These are phyloP conservation scores for Codiaeum variegatum DNA, from an alignment of 441 rosid genomes.

Conservation along the genomic window DNA sequence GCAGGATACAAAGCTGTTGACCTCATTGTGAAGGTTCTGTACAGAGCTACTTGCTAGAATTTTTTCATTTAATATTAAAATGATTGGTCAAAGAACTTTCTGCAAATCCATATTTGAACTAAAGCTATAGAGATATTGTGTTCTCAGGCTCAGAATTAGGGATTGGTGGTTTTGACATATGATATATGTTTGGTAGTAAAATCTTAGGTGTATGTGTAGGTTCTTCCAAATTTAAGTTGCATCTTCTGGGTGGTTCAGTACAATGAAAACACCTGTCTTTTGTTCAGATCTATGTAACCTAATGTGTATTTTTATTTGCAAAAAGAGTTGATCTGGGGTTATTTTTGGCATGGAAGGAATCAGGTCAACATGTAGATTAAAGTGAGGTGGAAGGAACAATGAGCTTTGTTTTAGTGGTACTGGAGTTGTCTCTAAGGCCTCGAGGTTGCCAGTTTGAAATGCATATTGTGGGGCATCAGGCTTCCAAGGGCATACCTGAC, in stretches of 20 bases:
- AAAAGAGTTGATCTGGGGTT: background rate
- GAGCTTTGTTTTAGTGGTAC: too few relatives aligned
- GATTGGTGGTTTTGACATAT: background rate
- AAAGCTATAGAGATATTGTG: background rate
- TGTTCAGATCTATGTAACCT: background rate
- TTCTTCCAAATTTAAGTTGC: background rate
- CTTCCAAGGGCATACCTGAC: too few relatives aligned
- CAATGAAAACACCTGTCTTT: background rate
- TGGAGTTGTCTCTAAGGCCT: background rate
- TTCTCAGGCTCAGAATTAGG: background rate
- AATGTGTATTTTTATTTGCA: background rate
- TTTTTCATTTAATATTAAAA: background rate
- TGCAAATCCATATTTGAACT: background rate
- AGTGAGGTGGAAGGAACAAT: background rate
- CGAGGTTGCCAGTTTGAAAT: too few relatives aligned
- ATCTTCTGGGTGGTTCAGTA: background rate
- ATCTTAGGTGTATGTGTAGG: background rate
- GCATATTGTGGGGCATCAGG: too few relatives aligned
- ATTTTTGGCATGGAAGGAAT: background rate
- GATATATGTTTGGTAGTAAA: background rate
- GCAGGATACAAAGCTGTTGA: slow-evolving; percentile 94
- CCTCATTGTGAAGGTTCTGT: slow-evolving; percentile 69
- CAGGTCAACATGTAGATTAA: background rate
- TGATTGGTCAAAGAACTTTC: background rate
- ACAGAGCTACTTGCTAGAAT: background rate